Percentiles rank a stretch among this genome's conserved stretches.
Evolutionary conservation across 2,329 filamentous ascomycete genomes (phyloP).

Genomic region (Colletotrichum lentis): DNA sequence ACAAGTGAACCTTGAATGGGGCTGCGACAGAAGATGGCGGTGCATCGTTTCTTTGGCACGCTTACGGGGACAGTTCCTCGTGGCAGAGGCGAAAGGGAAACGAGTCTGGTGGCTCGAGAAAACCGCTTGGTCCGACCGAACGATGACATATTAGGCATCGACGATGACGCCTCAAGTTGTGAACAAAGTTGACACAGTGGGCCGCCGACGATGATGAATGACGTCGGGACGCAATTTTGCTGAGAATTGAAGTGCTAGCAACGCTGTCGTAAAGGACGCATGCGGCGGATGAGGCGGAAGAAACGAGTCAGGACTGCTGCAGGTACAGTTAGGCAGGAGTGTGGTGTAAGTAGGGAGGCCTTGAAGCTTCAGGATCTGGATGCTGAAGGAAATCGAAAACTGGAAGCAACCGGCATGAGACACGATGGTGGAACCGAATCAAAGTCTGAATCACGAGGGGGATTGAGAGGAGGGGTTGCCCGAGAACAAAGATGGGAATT

Average conservation of each 20-base stretch:
- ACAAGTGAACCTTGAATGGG: background rate
- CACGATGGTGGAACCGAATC: constrained; percentile 8
- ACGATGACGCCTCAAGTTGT: background rate
- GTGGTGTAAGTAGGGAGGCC: background rate
- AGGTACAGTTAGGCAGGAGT: background rate
- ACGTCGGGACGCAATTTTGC: background rate
- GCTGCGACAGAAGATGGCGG: background rate
- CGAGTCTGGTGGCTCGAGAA: too few relatives aligned
- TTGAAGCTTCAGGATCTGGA: background rate
- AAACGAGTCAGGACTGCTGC: background rate
- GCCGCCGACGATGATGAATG: background rate
- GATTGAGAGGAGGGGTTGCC: background rate
- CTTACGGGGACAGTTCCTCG: background rate
- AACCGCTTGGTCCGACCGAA: background rate
- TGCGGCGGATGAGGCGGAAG: background rate
- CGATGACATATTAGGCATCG: background rate
- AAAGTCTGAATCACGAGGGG: constrained; percentile 18
- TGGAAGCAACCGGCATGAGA: background rate
- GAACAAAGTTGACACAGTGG: background rate
- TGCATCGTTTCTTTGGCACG: background rate
- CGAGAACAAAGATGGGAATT: background rate
- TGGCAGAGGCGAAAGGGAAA: too few relatives aligned
- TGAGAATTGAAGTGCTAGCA: too few relatives aligned
- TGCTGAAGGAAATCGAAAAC: background rate
- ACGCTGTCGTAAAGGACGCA: background rate